Base-by-base conservation (phyloP, 2,329 filamentous ascomycete genomes). In the Aspergillus udagawae region DNA sequence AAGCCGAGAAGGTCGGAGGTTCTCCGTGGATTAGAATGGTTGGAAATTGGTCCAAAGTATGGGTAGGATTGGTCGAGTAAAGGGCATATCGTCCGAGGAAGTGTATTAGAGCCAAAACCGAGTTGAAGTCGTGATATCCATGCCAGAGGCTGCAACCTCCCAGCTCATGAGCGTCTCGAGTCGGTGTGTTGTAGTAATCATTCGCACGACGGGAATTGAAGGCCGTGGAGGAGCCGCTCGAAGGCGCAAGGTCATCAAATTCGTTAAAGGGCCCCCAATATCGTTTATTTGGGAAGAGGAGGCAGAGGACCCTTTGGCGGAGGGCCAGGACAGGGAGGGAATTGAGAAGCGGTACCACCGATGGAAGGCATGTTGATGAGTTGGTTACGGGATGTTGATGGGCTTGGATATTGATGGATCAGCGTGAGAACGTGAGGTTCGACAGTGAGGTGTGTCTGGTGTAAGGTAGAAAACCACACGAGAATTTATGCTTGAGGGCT, bases 221-320 rank as follows among this genome's bases (percentile, higher is more conserved):
- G 54, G 61, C 65, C 64, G 62, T 66, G 59, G 49, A 62, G 60
- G 60, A 60, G 60, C 58, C 54, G 64, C 57, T 60, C 60, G 62
- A 64, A 61, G 65, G 61, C 60, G 59, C 64, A 60, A 47, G 60
- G 65, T 73, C 70, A 64, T 73, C 65, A 70, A 60, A 58, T 65
- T 73, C 70, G 65, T 72, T 64, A 63, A 60, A 59, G 52, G 59
- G 55, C 51, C 56, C 51, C 51, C 57, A 52, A 28, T 45, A 42
- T 48, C 42, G 50, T 64, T 70, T 73, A 74, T 66, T 74, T 74
- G 38, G 72, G 72, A 59, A 74, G 65, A 54, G 72, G 72, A 64
- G 72, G 72, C 28, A 74, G 66, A 68, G 72, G 72, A 52, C 72
- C 72, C 70, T 72, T 73, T 52, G 72, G 72, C 53, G 72, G 72